phyloP scores from a whole-genome alignment of 2,329 filamentous ascomycete species.

The Pestalotiopsis sp. region DNA sequence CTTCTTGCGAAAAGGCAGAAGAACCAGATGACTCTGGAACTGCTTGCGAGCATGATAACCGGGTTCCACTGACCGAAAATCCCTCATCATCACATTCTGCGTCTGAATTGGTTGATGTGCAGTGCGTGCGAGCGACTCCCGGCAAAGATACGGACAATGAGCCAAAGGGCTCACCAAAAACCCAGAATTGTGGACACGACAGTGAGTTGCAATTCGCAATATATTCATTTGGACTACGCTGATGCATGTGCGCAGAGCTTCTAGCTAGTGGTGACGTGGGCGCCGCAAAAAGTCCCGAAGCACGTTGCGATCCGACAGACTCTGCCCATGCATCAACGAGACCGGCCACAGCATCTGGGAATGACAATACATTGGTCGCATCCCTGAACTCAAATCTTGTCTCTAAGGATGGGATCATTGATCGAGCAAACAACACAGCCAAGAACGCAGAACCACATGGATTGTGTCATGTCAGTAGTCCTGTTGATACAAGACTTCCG shows the following conservation, averaged over 20 bases:
- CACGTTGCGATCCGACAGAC: slow-evolving; percentile 30
- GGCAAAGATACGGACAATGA: not conserved
- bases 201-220: not conserved
- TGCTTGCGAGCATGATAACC: not conserved
- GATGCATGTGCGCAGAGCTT: not conserved
- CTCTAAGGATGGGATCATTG: slow-evolving; percentile 37
- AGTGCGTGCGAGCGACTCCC: not conserved
- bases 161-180: not conserved
- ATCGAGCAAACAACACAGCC: slow-evolving; percentile 38
- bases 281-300: slow-evolving; percentile 24
- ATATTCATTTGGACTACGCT: not conserved
- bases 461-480: slow-evolving; percentile 28
- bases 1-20: not conserved
- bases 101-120: not conserved
- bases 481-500: slow-evolving; percentile 38
- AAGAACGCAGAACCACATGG: slow-evolving; percentile 38
- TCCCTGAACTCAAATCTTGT: slow-evolving; percentile 30
- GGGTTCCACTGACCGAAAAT: not conserved
- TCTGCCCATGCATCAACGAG: slow-evolving; percentile 16
- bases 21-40: not conserved
- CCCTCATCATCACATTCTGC: not conserved
- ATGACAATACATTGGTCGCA: not conserved
- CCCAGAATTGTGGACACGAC: no score
- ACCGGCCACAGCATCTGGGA: not conserved
- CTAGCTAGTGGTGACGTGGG: not conserved